These are phyloP conservation scores for Dalbergia cultrata DNA, from an alignment of 306 rosid genomes.

Conservation along the genomic window DNA sequence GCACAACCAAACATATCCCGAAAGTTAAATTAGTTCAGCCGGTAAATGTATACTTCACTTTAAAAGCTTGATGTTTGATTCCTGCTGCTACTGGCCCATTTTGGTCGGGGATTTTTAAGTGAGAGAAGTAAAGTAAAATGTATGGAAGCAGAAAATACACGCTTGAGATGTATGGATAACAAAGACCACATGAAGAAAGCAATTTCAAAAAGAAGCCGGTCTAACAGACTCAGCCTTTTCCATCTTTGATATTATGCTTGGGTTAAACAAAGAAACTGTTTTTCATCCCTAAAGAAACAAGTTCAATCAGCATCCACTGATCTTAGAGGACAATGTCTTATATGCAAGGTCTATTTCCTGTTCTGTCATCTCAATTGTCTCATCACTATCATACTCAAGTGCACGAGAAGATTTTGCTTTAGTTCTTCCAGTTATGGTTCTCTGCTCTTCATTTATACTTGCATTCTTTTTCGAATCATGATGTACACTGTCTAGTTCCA, in stretches of 20 bases:
- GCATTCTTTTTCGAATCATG: constrained; percentile 53
- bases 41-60: too few relatives aligned
- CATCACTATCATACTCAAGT: constrained; percentile 79
- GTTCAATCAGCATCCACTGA: constrained; percentile 46
- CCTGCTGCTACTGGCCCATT: too few relatives aligned
- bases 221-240: constrained; percentile 9
- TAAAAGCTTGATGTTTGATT: too few relatives aligned
- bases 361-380: constrained; percentile 91
- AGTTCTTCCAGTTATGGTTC: constrained; percentile 43
- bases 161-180: constrained; percentile 7
- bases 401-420: constrained; percentile 39
- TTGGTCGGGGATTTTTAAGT: too few relatives aligned
- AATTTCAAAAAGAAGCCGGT: background rate
- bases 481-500: constrained; percentile 58
- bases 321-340: constrained; percentile 58
- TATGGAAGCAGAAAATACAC: background rate
- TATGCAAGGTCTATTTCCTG: constrained; percentile 83
- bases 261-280: constrained; percentile 24
- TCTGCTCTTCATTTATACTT: constrained; percentile 43
- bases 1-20: too few relatives aligned
- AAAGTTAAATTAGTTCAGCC: too few relatives aligned
- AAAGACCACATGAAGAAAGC: constrained; percentile 14
- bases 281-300: constrained; percentile 37
- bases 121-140: too few relatives aligned
- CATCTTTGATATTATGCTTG: background rate